Evolutionary conservation across 176 grass and related monocot genomes (phyloP).

Genomic region (Eleusine indica): DNA sequence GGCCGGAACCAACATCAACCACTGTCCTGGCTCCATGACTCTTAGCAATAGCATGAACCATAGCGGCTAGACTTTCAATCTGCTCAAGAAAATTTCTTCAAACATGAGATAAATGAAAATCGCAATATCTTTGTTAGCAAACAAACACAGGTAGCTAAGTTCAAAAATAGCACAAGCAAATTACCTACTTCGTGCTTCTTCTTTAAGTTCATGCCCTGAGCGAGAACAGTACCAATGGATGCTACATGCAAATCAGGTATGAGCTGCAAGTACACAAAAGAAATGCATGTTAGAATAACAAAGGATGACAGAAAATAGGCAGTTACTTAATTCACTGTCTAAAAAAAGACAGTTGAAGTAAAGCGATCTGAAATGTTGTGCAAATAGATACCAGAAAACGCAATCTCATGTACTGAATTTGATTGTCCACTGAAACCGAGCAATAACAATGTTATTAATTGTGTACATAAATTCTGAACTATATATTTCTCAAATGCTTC

Average conservation of each 20-base stretch:
- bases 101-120: slow-evolving; percentile 25
- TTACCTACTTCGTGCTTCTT: slow-evolving; percentile 96
- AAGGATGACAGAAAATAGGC: background rate
- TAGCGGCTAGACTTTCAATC: slow-evolving; percentile 77
- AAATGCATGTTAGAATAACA: slow-evolving; percentile 15
- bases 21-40: slow-evolving; percentile 57
- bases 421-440: background rate
- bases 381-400: background rate
- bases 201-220: slow-evolving; percentile 96
- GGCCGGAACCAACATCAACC: slow-evolving; percentile 94
- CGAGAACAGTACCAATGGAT: slow-evolving; percentile 77
- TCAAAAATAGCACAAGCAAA: slow-evolving; percentile 27
- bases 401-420: background rate
- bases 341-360: background rate
- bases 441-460: background rate
- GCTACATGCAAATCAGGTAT: slow-evolving; percentile 54
- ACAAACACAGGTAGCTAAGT: background rate
- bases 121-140: background rate
- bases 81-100: slow-evolving; percentile 25
- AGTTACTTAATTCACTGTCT: background rate
- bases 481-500: slow-evolving; percentile 1
- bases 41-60: slow-evolving; percentile 55
- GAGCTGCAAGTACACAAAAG: slow-evolving; percentile 51
- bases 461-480: background rate
- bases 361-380: background rate